Base-by-base conservation (phyloP, 1,139 yeast genomes). In the Pichiaceae sp. region DNA sequence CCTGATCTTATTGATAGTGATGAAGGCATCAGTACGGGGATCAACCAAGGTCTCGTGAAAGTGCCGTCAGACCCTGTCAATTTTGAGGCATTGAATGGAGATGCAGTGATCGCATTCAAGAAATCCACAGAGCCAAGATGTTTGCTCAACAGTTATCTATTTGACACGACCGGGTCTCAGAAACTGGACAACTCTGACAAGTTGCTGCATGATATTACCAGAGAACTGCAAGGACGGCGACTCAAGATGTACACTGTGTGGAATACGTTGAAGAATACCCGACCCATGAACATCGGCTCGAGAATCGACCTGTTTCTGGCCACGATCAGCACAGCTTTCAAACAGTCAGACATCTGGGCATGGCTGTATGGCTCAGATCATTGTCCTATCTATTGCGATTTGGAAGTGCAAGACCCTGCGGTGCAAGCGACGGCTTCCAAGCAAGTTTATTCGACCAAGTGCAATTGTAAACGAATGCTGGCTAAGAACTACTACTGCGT, bases 261-360 rank as follows among this genome's bases (percentile, higher is more conserved):
- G 98, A 89, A 87, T 53, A 81, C 91, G 2, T 58, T 78, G 46
- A 72, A 75, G 32, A 81, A 81, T 43, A 72, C 85, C n/a, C 62
- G 98, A 26, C 87, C 89, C 2, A 66, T 79, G 2, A 91, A 91
- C 53, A 82, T 70, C 56, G 97, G 98, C 0, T 81, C 96, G 2
- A 66, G 98, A 36, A 81, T 91, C 25, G 98, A 91, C 55, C 70
- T 81, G 45, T 76, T 91, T 7, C 57, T 86, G 3, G 58, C 71
- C 0, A 64, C 80, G 2, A 44, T 80, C 34, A 48, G 61, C 4
- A 41, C 54, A 0, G 36, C 41, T 5, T 62, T 77, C 8, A 46
- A 54, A 0, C 52, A 58, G 16, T 80, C 91, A 0, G 75, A 79
- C 49, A 82, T 83, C 16, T 70, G 83, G 70, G 80, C 89, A 0